These are phyloP conservation scores for Leccinum aurantiacum DNA, from an alignment of 768 basidiomycete genomes.

Conservation along the genomic window DNA sequence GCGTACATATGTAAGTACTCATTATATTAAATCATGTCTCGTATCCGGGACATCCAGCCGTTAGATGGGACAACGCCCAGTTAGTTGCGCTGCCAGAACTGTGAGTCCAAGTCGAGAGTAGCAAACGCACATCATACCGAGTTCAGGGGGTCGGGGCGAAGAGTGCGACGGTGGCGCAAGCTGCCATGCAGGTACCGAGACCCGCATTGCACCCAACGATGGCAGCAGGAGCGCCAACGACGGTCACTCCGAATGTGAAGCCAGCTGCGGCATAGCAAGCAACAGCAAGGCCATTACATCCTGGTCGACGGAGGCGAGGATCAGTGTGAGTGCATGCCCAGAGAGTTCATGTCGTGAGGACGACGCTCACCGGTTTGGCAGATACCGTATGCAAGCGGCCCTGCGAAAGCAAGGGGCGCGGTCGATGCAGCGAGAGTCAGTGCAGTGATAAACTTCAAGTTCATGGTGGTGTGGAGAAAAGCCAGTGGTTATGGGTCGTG, in stretches of 20 bases:
- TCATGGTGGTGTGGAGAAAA: slow-evolving; percentile 19
- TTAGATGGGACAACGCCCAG: neutral
- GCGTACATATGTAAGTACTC: neutral
- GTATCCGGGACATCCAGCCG: neutral
- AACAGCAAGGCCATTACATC: slow-evolving; percentile 24
- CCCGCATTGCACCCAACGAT: slow-evolving; percentile 24
- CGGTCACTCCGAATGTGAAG: slow-evolving; percentile 23
- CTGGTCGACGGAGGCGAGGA: slow-evolving; percentile 3
- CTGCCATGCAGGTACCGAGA: slow-evolving; percentile 13
- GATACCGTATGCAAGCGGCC: slow-evolving; percentile 26
- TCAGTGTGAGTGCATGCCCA: neutral
- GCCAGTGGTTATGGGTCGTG: neutral
- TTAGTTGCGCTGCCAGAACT: neutral
- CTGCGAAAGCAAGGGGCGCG: slow-evolving; percentile 14
- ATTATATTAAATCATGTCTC: too few species aligned
- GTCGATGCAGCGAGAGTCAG: slow-evolving; percentile 19
- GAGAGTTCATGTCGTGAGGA: neutral
- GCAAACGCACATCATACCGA: neutral
- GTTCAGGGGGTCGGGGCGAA: slow-evolving; percentile 25
- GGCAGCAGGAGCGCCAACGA: slow-evolving; percentile 20
- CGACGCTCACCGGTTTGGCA: slow-evolving; percentile 21
- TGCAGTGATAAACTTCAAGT: slow-evolving; percentile 20
- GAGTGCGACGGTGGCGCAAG: slow-evolving; percentile 14
- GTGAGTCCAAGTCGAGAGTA: neutral
- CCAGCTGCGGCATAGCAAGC: slow-evolving; percentile 28